phyloP scores from a whole-genome alignment of 345 rosid genomes.

The Ceriops tagal region DNA sequence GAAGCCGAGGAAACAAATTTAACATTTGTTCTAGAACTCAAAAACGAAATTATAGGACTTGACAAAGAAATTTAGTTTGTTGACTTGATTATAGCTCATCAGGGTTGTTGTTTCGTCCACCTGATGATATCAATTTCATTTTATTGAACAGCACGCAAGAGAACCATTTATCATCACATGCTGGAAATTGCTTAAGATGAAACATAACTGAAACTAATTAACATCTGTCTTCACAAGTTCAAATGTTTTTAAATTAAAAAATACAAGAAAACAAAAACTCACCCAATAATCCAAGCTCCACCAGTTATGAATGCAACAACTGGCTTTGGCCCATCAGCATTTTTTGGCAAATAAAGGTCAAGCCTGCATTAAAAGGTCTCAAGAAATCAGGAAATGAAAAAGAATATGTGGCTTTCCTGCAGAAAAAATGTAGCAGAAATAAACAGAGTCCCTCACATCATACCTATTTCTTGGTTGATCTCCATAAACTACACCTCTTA shows the following conservation, averaged over 20 bases:
- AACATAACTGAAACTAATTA: not conserved
- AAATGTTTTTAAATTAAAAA: constrained; percentile 2
- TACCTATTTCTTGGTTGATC: constrained; percentile 96
- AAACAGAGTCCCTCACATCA: not conserved
- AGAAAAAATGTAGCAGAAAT: constrained; percentile 3
- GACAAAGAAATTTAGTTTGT: not conserved
- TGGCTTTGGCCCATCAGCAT: constrained; percentile 66
- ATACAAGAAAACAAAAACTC: constrained; percentile 27
- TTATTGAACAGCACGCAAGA: not conserved
- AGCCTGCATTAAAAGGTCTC: constrained; percentile 49
- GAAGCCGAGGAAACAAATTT: not conserved
- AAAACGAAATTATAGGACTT: not conserved
- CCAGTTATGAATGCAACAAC: constrained; percentile 94
- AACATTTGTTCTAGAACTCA: not conserved
- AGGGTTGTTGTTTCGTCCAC: not conserved
- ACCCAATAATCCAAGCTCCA: constrained; percentile 99
- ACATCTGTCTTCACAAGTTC: not conserved
- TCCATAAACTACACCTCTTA: constrained; percentile 80
- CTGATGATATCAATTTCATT: not conserved
- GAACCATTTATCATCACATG: not conserved
- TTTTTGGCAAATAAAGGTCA: constrained; percentile 85
- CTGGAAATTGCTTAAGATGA: constrained; percentile 1
- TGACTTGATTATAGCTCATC: not conserved
- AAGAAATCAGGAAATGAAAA: constrained; percentile 4
- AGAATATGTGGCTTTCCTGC: not conserved